These are phyloP conservation scores for Dioszegia aurantiaca DNA, from an alignment of 768 basidiomycete species.

Conservation along the genomic window DNA sequence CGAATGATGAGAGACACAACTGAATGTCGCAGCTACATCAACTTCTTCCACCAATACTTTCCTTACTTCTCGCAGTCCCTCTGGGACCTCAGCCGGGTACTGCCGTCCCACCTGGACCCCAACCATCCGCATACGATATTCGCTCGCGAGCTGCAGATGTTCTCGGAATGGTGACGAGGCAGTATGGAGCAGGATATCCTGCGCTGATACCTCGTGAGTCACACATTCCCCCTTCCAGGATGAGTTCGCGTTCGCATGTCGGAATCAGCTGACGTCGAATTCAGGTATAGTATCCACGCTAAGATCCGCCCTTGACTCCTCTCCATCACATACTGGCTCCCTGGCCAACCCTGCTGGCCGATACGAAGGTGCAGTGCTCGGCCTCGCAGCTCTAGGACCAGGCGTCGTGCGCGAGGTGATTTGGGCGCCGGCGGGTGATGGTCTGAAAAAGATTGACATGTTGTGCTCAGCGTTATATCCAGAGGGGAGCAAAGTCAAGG, in stretches of 20 bases:
- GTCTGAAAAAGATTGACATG: conserved; percentile 46
- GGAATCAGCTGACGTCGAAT: conserved; percentile 59
- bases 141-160: conserved; percentile 80
- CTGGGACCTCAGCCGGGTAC: conserved; percentile 67
- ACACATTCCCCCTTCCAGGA: too few relatives aligned
- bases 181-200: conserved; percentile 46
- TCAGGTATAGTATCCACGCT: conserved; percentile 90
- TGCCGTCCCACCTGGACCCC: conserved; percentile 15
- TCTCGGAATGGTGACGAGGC: conserved; percentile 63
- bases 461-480: conserved; percentile 39
- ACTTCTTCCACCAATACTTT: conserved; percentile 87
- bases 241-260: not conserved
- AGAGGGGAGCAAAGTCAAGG: conserved; percentile 24
- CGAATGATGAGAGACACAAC: not conserved
- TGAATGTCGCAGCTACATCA: conserved; percentile 73
- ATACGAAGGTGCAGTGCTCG: conserved; percentile 84
- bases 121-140: conserved; percentile 58
- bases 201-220: conserved; percentile 49
- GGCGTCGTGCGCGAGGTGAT: conserved; percentile 54
- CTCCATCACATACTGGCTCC: conserved; percentile 43
- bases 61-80: conserved; percentile 80
- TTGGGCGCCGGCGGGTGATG: conserved; percentile 36
- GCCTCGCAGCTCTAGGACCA: conserved; percentile 77
- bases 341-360: conserved; percentile 60
- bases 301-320: conserved; percentile 66